Conservation (phyloP, 305 asterid species). For the Stenogyne calaminthoides region DNA sequence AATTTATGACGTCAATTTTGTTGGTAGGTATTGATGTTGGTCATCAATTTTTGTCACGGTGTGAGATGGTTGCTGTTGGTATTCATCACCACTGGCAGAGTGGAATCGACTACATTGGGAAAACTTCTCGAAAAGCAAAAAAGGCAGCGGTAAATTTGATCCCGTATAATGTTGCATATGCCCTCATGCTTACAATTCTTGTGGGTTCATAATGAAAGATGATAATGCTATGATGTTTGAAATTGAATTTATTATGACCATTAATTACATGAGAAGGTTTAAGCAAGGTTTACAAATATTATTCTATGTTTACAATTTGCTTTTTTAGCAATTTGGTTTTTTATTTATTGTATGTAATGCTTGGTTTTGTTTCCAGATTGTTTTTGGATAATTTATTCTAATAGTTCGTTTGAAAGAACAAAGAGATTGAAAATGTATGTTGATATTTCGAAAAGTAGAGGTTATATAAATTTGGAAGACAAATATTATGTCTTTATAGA, state of each 20-base stretch:
- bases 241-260: neutral
- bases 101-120: constrained; percentile 78
- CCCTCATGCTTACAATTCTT: neutral
- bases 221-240: neutral
- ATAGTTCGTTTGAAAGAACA: neutral
- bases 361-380: neutral
- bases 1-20: constrained; percentile 8
- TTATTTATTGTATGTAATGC: neutral
- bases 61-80: constrained; percentile 86
- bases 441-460: neutral
- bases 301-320: neutral
- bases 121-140: constrained; percentile 19
- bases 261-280: neutral
- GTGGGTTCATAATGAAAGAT: too few relatives aligned
- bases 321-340: neutral
- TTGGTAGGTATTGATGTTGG: constrained; percentile 88
- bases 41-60: constrained; percentile 80
- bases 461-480: neutral
- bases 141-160: constrained; percentile 38
- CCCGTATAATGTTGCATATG: neutral
- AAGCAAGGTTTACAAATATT: neutral
- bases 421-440: neutral
- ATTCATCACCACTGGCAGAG: constrained; percentile 75
- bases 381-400: constrained; percentile 1
- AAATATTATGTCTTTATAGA: neutral